These are phyloP conservation scores for Sugiyamaella paludigena DNA, from an alignment of 1,139 yeast species.

Conservation along the genomic window DNA sequence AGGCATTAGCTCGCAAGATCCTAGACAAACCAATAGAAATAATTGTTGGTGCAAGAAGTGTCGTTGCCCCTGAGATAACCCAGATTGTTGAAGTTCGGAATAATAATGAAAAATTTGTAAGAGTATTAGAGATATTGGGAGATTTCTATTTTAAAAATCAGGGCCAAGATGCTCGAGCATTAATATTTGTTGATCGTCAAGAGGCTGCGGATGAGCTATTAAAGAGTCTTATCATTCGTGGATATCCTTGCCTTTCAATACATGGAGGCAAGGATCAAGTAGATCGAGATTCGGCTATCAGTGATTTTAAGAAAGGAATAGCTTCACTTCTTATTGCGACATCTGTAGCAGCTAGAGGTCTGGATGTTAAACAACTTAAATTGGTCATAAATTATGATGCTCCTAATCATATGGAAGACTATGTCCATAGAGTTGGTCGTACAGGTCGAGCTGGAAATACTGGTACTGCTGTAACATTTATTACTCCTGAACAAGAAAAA, in stretches of 20 bases:
- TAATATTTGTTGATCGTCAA: constrained; percentile 87
- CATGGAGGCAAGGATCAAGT: constrained; percentile 94
- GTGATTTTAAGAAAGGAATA: constrained; percentile 65
- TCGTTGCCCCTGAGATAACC: constrained; percentile 76
- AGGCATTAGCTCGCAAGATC: constrained; percentile 64
- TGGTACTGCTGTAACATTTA: constrained; percentile 78
- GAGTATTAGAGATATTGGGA: constrained; percentile 55
- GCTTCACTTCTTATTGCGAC: constrained; percentile 77
- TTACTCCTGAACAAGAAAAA: constrained; percentile 62
- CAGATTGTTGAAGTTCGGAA: constrained; percentile 67
- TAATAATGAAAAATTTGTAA: constrained; percentile 52
- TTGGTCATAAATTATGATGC: constrained; percentile 85
- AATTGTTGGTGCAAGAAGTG: constrained; percentile 76
- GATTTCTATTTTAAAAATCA: constrained; percentile 38
- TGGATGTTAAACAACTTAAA: constrained; percentile 80
- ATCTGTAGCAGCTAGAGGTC: constrained; percentile 90
- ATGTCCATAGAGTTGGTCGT: constrained; percentile 93
- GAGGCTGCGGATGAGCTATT: constrained; percentile 71
- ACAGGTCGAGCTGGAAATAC: constrained; percentile 88
- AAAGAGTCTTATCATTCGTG: constrained; percentile 53
- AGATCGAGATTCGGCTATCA: constrained; percentile 75
- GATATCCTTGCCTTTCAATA: constrained; percentile 61
- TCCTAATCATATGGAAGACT: constrained; percentile 91
- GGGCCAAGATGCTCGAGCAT: constrained; percentile 50
- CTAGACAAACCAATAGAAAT: constrained; percentile 68